Conservation (phyloP, 331 rosid genomes). For the Stylosanthes scabra region DNA sequence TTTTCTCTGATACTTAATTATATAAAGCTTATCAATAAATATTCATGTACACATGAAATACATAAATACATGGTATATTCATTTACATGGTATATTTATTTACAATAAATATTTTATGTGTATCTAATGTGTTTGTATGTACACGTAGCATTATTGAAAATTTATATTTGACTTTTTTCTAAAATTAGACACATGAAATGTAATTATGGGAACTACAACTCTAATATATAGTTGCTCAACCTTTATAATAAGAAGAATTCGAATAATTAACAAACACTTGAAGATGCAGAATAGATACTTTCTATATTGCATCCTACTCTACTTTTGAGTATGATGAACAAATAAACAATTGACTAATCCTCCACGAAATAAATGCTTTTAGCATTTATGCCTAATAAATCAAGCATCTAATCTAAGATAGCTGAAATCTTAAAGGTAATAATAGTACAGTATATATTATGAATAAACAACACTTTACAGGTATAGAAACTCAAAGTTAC, state of each 20-base stretch:
- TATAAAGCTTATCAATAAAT: no score
- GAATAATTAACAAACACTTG: conserved; percentile 31
- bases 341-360: conserved; percentile 20
- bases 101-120: no score
- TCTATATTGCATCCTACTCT: conserved; percentile 37
- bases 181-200: background rate
- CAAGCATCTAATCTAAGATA: conserved; percentile 19
- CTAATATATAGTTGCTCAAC: background rate
- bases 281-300: conserved; percentile 22
- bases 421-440: no score
- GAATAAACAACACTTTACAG: background rate
- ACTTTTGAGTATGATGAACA: background rate
- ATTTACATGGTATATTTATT: no score
- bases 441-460: background rate
- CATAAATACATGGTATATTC: no score
- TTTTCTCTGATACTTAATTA: no score
- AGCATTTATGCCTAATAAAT: conserved; percentile 43
- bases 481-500: background rate
- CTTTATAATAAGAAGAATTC: conserved; percentile 37
- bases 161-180: background rate
- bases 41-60: no score
- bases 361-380: conserved; percentile 30
- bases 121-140: no score
- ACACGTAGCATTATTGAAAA: no score
- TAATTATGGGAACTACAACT: background rate